Base-by-base conservation (phyloP, 371 early-diverging fungal genomes). In the Apophysomyces ossiformis region DNA sequence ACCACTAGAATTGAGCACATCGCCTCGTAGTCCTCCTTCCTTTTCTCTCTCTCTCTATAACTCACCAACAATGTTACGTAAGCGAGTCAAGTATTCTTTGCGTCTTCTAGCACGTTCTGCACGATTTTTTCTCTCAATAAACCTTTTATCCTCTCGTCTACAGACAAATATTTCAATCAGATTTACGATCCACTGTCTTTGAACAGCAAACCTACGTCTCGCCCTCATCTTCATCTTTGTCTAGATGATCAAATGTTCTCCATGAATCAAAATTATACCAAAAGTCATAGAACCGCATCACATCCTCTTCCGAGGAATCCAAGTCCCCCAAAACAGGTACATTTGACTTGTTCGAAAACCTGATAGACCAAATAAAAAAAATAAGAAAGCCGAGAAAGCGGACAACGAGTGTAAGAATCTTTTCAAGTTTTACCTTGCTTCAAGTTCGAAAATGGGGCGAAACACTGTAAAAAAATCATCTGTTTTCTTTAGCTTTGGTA, bases 191-290 rank as follows among this genome's bases (percentile, higher is more conserved):
- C 8, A 21, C 7, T 18, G 41, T 8, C 4, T 5, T n/a, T 6
- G 7, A 50, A n/a, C 9, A 4, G 21, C 5, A 50, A 50, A 50
- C 54, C 21, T 21, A 50, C 67, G 92, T 91, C 18, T 85, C 87
- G 41, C 78, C 79, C 37, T 92, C 92, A 57, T 82, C 84, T 58
- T 92, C 93, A 70, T 96, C 95, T 83, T 97, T 92, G 74, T 96
- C 96, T 64, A 92, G 74, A 72, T 89, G 89, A 82, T 97, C 98
- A 72, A 96, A 99, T 18, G 92, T 83, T 63, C 98, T 83, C 94
- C 93, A 95, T 41, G 95, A 93, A 67, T 96, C 95, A 68, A 96
- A 93, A 72, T 79, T 85, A 73, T 83, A 89, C 63, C 63, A 99
- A 74, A 94, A 96, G 56, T 89, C 86, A 81, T 99, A 99, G 82